phyloP scores from a whole-genome alignment of 2,329 filamentous ascomycete species.

The Fusarium continuum region DNA sequence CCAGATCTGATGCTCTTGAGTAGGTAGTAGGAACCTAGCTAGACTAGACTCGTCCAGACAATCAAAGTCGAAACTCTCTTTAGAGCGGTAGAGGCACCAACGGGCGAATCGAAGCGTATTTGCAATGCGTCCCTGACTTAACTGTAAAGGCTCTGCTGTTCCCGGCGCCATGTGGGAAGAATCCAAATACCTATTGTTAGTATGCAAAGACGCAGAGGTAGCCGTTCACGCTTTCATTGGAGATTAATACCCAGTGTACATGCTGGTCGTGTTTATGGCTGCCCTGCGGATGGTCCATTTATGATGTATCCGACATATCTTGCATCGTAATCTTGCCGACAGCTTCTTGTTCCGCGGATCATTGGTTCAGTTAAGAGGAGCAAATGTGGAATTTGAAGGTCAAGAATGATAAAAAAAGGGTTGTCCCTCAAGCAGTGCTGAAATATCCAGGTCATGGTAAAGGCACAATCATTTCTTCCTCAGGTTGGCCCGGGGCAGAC shows the following conservation, averaged over 20 bases:
- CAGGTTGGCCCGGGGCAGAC: too few species aligned
- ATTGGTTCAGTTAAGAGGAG: background rate
- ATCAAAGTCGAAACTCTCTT: slow-evolving; percentile 34
- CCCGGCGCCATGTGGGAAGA: background rate
- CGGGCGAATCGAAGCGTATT: slow-evolving; percentile 17
- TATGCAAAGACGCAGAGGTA: background rate
- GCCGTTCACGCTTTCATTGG: background rate
- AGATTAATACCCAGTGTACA: background rate
- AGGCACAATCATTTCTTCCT: slow-evolving; percentile 8
- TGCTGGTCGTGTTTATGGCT: slow-evolving; percentile 23
- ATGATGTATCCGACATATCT: slow-evolving; percentile 31
- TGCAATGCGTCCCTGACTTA: slow-evolving; percentile 24
- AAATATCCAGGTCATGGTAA: background rate
- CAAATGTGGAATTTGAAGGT: background rate
- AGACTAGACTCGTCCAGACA: slow-evolving; percentile 17
- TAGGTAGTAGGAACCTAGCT: background rate
- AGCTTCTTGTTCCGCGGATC: background rate
- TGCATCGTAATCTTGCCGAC: background rate
- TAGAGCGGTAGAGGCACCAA: slow-evolving; percentile 15
- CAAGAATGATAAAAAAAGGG: background rate
- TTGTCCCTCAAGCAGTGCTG: background rate
- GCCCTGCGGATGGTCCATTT: slow-evolving; percentile 18
- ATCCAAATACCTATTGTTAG: background rate
- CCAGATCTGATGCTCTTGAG: slow-evolving; percentile 25
- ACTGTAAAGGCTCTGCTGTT: background rate